phyloP scores from a whole-genome alignment of 768 basidiomycete species.

The Phaeolepiota aurea region DNA sequence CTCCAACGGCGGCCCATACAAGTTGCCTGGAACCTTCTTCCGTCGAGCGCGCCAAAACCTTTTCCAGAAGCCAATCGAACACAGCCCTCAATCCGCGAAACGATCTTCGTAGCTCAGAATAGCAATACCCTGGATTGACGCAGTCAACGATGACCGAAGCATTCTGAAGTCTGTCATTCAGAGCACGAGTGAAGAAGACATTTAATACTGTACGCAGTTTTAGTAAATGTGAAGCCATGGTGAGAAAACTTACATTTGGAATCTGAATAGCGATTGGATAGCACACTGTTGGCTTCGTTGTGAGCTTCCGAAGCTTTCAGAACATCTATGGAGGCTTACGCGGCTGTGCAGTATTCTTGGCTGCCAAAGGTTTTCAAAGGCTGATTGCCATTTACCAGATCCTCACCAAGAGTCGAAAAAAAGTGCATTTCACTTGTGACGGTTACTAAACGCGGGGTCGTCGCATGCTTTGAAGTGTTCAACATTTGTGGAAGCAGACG shows the following conservation, averaged over 20 bases:
- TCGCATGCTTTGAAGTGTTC: constrained; percentile 22
- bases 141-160: constrained; percentile 23
- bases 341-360: constrained; percentile 16
- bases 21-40: constrained; percentile 29
- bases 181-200: constrained; percentile 28
- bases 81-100: constrained; percentile 9
- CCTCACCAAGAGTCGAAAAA: constrained; percentile 13
- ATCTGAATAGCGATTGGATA: no score
- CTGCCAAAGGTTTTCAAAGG: constrained; percentile 22
- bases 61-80: constrained; percentile 18
- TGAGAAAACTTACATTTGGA: constrained; percentile 19
- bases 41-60: constrained; percentile 23
- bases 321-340: background rate
- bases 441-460: constrained; percentile 28
- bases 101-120: constrained; percentile 21
- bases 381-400: constrained; percentile 15
- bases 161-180: constrained; percentile 21
- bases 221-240: background rate
- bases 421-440: constrained; percentile 36
- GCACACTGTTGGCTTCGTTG: no score
- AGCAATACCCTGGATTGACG: constrained; percentile 38
- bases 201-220: constrained; percentile 24
- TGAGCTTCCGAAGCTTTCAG: no score
- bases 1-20: constrained; percentile 22
- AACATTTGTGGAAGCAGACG: constrained; percentile 34